phyloP scores from a whole-genome alignment of 2,329 filamentous ascomycete genomes.

The Alternaria viburni region DNA sequence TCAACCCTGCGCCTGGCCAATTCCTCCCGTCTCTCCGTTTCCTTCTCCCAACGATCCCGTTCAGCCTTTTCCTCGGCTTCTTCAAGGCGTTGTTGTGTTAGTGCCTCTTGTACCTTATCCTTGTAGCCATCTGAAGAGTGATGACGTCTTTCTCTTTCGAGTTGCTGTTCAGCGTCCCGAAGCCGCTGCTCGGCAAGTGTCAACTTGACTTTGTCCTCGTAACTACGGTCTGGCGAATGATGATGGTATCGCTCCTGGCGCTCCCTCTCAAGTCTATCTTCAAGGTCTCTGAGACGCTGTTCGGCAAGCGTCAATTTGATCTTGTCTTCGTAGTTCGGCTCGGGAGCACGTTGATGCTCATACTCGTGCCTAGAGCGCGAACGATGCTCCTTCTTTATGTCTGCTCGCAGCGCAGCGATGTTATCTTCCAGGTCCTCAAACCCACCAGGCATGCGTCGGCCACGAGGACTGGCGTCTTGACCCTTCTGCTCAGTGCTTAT shows the following conservation, averaged over 20 bases:
- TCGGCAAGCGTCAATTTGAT: conserved; percentile 10
- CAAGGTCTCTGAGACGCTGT: conserved; percentile 11
- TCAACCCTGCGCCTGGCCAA: conserved; percentile 42
- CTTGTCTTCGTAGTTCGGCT: conserved; percentile 8
- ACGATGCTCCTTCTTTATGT: conserved; percentile 32
- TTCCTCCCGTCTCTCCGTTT: conserved; percentile 48
- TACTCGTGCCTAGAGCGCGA: conserved; percentile 34
- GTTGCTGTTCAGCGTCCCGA: conserved; percentile 44
- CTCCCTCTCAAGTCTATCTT: conserved; percentile 10
- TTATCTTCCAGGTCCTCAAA: conserved; percentile 45
- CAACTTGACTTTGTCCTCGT: conserved; percentile 41
- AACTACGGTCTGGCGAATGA: conserved; percentile 31
- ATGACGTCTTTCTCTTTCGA: conserved; percentile 32
- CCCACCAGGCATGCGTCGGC: conserved; percentile 43
- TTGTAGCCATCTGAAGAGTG: conserved; percentile 16
- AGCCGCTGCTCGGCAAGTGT: conserved; percentile 44
- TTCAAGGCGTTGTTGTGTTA: conserved; percentile 43
- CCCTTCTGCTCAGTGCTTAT: conserved; percentile 41
- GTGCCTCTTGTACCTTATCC: conserved; percentile 43
- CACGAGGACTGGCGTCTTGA: conserved; percentile 34
- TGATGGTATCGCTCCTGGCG: conserved; percentile 19
- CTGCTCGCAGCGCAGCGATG: conserved; percentile 36
- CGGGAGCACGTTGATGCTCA: conserved; percentile 18
- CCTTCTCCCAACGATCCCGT: conserved; percentile 43
- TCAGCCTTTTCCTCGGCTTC: conserved; percentile 46